A percentile compares a stretch with the other conserved stretches of the same genome.
phyloP scores from a whole-genome alignment of 208 protist species.

The Crithidia mellificae region DNA sequence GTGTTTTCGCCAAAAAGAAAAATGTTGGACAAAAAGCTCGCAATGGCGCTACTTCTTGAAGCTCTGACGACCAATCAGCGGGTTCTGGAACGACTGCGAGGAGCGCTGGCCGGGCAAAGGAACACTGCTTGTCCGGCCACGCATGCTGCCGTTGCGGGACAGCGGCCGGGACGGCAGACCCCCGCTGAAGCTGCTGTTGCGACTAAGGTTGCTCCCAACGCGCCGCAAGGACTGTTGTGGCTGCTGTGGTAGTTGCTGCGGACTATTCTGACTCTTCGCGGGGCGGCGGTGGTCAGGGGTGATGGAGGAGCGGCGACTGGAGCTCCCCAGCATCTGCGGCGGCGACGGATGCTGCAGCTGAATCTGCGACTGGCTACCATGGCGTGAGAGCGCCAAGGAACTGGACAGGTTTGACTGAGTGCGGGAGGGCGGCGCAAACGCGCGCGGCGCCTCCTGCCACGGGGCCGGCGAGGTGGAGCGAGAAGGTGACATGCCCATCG shows the following conservation, averaged over 20 bases:
- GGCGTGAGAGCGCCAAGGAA: background rate
- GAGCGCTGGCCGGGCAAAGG: background rate
- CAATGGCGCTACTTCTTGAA: slow-evolving; percentile 6
- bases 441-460: background rate
- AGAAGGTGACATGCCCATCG: background rate
- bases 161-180: background rate
- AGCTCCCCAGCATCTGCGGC: too few relatives aligned
- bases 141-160: background rate
- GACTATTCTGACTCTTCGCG: background rate
- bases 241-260: background rate
- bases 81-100: slow-evolving; percentile 19
- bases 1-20: too few relatives aligned
- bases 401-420: background rate
- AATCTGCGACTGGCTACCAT: slow-evolving; percentile 9
- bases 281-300: slow-evolving; percentile 8
- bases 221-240: background rate
- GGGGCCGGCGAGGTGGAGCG: background rate
- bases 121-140: background rate
- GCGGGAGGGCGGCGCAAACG: background rate
- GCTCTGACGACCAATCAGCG: slow-evolving; percentile 28
- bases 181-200: background rate
- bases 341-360: background rate
- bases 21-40: background rate
- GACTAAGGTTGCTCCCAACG: background rate
- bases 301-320: background rate